phyloP scores from a whole-genome alignment of 2,329 filamentous ascomycete genomes.

The Cercospora citrullina region DNA sequence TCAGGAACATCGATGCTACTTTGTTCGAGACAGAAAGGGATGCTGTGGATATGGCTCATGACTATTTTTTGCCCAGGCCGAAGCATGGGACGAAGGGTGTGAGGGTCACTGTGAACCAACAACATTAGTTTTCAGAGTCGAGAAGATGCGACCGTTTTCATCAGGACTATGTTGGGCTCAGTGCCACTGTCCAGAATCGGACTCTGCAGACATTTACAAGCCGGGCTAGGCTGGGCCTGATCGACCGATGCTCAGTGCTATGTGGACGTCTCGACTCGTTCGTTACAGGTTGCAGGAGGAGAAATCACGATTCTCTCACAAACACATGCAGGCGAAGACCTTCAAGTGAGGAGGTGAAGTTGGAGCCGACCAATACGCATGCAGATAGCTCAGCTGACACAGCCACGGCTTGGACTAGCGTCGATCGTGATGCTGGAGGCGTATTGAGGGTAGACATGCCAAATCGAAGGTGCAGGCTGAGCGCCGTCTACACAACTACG shows the following conservation, averaged over 20 bases:
- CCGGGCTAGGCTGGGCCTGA: neutral
- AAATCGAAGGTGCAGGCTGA: neutral
- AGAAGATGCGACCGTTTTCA: neutral
- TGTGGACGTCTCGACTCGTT: neutral
- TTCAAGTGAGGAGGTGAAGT: neutral
- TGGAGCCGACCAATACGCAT: neutral
- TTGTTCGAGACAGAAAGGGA: neutral
- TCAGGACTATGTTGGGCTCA: neutral
- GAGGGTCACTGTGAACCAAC: neutral
- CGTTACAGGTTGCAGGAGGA: neutral
- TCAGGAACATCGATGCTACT: conserved; percentile 28
- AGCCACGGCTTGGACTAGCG: conserved; percentile 5
- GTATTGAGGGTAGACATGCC: neutral
- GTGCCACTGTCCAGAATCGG: neutral
- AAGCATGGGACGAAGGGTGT: neutral
- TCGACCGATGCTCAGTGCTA: neutral
- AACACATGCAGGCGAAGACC: neutral
- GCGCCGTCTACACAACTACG: neutral
- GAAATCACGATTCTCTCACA: neutral
- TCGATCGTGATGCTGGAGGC: conserved; percentile 1
- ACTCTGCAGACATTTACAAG: neutral
- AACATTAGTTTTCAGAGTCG: neutral
- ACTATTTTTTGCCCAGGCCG: neutral
- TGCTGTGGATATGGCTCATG: conserved; percentile 2
- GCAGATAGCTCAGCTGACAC: conserved; percentile 1